phyloP scores from a whole-genome alignment of 805 yeast species.

The Novakomyces olei region DNA sequence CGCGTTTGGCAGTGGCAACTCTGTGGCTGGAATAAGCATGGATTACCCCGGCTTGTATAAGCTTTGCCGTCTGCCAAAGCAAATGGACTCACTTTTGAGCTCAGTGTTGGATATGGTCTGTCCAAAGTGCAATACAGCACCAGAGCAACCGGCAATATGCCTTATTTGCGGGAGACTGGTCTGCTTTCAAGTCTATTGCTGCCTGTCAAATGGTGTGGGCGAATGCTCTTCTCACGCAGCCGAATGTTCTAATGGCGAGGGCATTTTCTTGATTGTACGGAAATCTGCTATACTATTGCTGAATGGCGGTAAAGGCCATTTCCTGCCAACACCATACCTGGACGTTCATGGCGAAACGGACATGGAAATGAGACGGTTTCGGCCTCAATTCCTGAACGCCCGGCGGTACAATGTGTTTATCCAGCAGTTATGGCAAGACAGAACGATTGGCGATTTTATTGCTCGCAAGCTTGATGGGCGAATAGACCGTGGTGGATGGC shows the following conservation, averaged over 20 bases:
- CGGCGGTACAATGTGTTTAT: slow-evolving; percentile 43
- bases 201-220: slow-evolving; percentile 27
- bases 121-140: slow-evolving; percentile 16
- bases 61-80: slow-evolving; percentile 39
- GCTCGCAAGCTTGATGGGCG: slow-evolving; percentile 61
- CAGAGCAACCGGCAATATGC: slow-evolving; percentile 64
- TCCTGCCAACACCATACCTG: slow-evolving; percentile 60
- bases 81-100: slow-evolving; percentile 49
- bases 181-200: slow-evolving; percentile 38
- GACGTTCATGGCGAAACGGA: slow-evolving; percentile 76
- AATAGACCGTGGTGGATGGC: slow-evolving; percentile 91
- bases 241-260: slow-evolving; percentile 36
- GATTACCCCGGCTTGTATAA: slow-evolving; percentile 42
- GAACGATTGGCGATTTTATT: slow-evolving; percentile 52
- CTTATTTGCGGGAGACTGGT: slow-evolving; percentile 54
- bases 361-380: slow-evolving; percentile 42
- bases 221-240: slow-evolving; percentile 56
- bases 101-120: slow-evolving; percentile 16
- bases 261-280: slow-evolving; percentile 52
- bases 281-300: slow-evolving; percentile 41
- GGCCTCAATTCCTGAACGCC: slow-evolving; percentile 44
- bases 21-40: too few relatives aligned
- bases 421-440: slow-evolving; percentile 52
- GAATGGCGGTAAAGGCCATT: slow-evolving; percentile 61
- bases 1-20: too few relatives aligned